Evolutionary conservation across 352 stramenopile genomes (phyloP), one percentile per base, ranked within the genome.

Genomic region (Phytophthora hibernalis): DNA sequence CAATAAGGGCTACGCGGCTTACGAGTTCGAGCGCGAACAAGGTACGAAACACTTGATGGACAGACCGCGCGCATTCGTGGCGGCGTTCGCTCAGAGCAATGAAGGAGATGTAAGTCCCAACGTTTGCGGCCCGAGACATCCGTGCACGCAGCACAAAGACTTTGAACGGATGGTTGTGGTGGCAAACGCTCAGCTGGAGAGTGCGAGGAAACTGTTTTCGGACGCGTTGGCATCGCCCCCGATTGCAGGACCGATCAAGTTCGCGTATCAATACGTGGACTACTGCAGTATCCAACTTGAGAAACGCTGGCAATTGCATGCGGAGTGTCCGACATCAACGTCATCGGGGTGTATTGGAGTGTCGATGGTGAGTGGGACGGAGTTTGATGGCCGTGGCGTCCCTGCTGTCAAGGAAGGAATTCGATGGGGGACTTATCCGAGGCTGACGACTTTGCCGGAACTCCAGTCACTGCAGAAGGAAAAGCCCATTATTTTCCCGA

Each of bases 31-130:
- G 69, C 79, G 85, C 31, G 78, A 96, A 49, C 73, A 82, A 18
- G 95, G 95, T 30, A 92, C 82, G 6, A 78, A 82, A 44, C 82
- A 96, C 58, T 68, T 95, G 47, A 76, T 96, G 64, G 83, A 95
- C 49, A 82, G 88, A 12, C 87, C 86, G 22, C 79, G 90, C 12
- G 82, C 74, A n/a, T 98, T 98, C 53, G 91, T 98, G 7, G 91
- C 93, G 0, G 92, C 93, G 1, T 98, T 98, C 68, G 92, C 92
- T 8, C 94, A 96, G 58, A 97, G 91, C 54, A 98, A 98, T 51
- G 87, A 98, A 68, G 94, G 92, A 40, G 94, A 98, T 62, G 94
- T 98, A 57, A 97, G 90, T 40, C 94, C 94, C 0, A 98, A 98
- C 66, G 96, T 97, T 54, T 89, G 83, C 53, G 87, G 87, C 1